These are phyloP conservation scores for Phalaenopsis aphrodite DNA, from an alignment of 106 monocot species.

Conservation along the genomic window DNA sequence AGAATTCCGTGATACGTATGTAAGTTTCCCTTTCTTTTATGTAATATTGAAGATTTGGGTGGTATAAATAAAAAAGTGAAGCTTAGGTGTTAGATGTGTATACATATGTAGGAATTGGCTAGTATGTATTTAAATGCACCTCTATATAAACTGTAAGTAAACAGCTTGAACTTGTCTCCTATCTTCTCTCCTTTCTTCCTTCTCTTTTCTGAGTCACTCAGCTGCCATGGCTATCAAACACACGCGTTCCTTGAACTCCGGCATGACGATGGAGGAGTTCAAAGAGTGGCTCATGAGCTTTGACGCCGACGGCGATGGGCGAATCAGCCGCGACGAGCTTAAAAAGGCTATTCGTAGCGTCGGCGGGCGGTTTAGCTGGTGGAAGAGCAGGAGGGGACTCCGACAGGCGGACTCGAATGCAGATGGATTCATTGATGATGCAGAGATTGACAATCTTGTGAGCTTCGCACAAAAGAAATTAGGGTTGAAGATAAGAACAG, in stretches of 20 bases:
- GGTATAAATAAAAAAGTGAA: no score
- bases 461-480: constrained; percentile 3
- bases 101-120: no score
- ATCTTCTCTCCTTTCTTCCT: neutral
- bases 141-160: constrained; percentile 1
- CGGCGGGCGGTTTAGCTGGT: constrained; percentile 6
- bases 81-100: no score
- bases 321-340: constrained; percentile 15
- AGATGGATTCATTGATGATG: constrained; percentile 5
- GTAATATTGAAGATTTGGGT: no score
- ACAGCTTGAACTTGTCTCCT: neutral
- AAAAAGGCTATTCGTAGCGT: constrained; percentile 4
- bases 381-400: constrained; percentile 7
- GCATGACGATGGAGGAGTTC: constrained; percentile 14
- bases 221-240: constrained; percentile 8
- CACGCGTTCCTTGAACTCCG: neutral
- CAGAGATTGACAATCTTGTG: constrained; percentile 12
- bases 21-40: no score
- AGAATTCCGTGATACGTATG: no score
- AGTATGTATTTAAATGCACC: no score
- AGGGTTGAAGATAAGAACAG: constrained; percentile 3
- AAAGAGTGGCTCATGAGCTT: constrained; percentile 15
- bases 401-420: neutral
- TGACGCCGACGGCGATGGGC: constrained; percentile 11
- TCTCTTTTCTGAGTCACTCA: neutral